Evolutionary conservation across 371 early-diverging fungal species (phyloP).

Genomic region (Mortierella sp.): DNA sequence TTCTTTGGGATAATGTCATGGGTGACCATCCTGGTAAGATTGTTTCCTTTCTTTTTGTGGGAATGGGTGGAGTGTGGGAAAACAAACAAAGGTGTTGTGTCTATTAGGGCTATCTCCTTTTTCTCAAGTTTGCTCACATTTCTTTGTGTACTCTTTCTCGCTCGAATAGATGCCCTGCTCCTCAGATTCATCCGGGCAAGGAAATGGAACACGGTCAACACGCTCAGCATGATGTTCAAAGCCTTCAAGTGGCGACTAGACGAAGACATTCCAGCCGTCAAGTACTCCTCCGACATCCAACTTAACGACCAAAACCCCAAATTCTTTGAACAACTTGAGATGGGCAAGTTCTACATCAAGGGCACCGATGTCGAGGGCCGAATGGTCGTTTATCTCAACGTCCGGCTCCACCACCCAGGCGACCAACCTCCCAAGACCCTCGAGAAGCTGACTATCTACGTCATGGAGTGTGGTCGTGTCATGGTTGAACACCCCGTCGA

Average conservation of each 20-base stretch:
- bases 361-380: conserved; percentile 66
- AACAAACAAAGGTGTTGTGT: not conserved
- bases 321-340: conserved; percentile 62
- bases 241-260: conserved; percentile 74
- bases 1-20: conserved; percentile 52
- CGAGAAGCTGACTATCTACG: conserved; percentile 74
- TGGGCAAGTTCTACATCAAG: conserved; percentile 67
- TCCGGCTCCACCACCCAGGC: conserved; percentile 64
- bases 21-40: conserved; percentile 46
- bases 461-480: conserved; percentile 85
- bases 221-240: conserved; percentile 71
- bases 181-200: conserved; percentile 79
- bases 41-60: not conserved
- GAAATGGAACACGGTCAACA: conserved; percentile 75
- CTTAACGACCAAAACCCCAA: conserved; percentile 60
- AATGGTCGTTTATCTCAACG: conserved; percentile 66
- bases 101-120: not conserved
- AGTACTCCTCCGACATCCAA: conserved; percentile 47
- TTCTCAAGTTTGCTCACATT: not conserved
- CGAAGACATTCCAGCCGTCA: conserved; percentile 64
- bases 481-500: conserved; percentile 78
- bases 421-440: conserved; percentile 67
- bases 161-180: conserved; percentile 61
- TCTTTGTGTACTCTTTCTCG: not conserved
- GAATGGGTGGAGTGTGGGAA: not conserved